These are phyloP conservation scores for Diaporthe nobilis DNA, from an alignment of 2,329 filamentous ascomycete genomes.

Conservation along the genomic window DNA sequence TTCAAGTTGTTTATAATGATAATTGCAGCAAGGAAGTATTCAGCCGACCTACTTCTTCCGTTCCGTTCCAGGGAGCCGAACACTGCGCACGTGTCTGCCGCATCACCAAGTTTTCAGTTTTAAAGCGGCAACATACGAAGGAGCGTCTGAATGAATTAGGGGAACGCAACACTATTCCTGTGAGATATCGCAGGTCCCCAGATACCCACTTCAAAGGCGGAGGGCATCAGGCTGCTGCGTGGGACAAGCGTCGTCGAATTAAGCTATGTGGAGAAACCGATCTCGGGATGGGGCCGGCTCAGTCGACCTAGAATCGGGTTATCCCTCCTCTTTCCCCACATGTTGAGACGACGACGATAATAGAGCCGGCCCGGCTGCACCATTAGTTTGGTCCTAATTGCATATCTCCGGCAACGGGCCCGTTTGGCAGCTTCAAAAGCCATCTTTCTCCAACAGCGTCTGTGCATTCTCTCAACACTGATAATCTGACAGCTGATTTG, in stretches of 20 bases:
- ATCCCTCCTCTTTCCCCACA: slow-evolving; percentile 12
- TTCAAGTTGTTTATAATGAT: too few relatives aligned
- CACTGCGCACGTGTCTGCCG: too few relatives aligned
- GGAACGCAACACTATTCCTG: background rate
- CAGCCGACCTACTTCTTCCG: too few relatives aligned
- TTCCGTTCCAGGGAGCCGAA: too few relatives aligned
- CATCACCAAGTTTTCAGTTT: background rate
- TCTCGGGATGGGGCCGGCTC: slow-evolving; percentile 4
- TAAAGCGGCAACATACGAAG: background rate
- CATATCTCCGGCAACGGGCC: slow-evolving; percentile 25
- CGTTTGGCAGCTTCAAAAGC: background rate
- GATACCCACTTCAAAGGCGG: background rate
- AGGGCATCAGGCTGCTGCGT: background rate
- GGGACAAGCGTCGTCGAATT: slow-evolving; percentile 29
- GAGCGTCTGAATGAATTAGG: background rate
- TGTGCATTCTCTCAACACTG: background rate
- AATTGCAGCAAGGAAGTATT: too few relatives aligned
- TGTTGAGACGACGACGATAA: background rate
- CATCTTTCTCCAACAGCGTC: background rate
- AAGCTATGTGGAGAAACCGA: slow-evolving; percentile 33
- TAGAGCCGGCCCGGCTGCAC: slow-evolving; percentile 13
- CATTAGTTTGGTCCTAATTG: background rate
- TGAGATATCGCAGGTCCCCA: background rate
- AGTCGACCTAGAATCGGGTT: background rate
- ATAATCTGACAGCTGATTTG: background rate